Base-by-base conservation (phyloP, 257 asterid genomes). In the Avicennia marina region DNA sequence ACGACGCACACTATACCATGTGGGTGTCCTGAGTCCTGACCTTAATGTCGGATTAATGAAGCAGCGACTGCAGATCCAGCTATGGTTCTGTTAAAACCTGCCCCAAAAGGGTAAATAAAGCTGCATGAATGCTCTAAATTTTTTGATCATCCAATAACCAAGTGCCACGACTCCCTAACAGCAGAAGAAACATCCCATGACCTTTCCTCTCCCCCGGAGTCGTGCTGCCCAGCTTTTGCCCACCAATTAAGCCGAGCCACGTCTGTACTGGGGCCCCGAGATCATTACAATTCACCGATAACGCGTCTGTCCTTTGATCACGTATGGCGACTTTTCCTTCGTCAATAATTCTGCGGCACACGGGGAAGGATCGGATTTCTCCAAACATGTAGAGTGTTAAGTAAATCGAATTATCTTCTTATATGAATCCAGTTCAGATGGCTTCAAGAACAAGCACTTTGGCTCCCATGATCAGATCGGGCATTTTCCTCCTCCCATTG, bases 311-410 rank as follows among this genome's bases (percentile, higher is more conserved):
- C 55, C n/a, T 41, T 50, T 46, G 4, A 41, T 41, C 22, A 15
- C 4, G 17, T 9, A 9, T 47, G 34, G 11, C 0, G 24, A 18
- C 54, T 25, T 1, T n/a, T 9, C 18, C 26, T 21, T 57, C 60
- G 13, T 36, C 74, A 67, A 72, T 67, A 39, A 72, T 72, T 61
- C 46, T 44, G 66, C n/a, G n/a, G n/a, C n/a, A n/a, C n/a, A n/a
- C n/a, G n/a, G n/a, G n/a, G n/a, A n/a, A n/a, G n/a, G n/a, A n/a
- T n/a, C n/a, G n/a, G n/a, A n/a, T n/a, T n/a, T n/a, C n/a, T n/a
- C n/a, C n/a, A 10, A 27, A 32, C 48, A 43, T 51, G 63, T 21
- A n/a, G 2, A 7, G 11, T 24, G 15, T 20, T 39, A 15, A 36
- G 26, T 36, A 3, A 40, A 48, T 39, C 22, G 44, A 44, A 27